phyloP scores from a whole-genome alignment of 2,329 filamentous ascomycete species.

The Pseudogymnoascus sp. region DNA sequence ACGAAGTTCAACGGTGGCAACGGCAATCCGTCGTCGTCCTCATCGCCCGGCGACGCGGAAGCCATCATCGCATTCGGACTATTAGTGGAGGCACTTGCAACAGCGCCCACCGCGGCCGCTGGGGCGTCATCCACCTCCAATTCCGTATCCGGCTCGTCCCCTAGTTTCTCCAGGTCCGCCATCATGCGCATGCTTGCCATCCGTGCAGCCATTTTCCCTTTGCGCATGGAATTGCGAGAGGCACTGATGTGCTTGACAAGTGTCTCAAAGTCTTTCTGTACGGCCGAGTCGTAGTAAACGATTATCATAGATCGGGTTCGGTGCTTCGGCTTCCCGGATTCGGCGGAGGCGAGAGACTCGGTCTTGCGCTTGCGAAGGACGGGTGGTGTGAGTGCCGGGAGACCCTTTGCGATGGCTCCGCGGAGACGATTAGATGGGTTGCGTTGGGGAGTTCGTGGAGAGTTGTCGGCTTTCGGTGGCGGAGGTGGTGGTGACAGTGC shows the following conservation, averaged over 20 bases:
- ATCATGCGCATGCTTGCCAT: constrained; percentile 58
- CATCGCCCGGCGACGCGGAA: constrained; percentile 13
- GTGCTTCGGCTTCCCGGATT: constrained; percentile 36
- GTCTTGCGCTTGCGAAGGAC: constrained; percentile 28
- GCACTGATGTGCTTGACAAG: constrained; percentile 75
- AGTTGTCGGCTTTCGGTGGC: not conserved
- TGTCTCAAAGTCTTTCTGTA: constrained; percentile 75
- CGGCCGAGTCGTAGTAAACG: constrained; percentile 86
- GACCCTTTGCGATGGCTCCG: not conserved
- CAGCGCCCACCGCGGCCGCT: not conserved
- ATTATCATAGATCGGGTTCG: constrained; percentile 69
- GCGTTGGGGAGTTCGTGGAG: not conserved
- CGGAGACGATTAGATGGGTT: not conserved
- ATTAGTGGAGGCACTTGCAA: constrained; percentile 3
- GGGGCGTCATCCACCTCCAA: constrained; percentile 20
- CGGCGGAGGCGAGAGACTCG: constrained; percentile 26
- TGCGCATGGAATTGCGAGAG: constrained; percentile 75
- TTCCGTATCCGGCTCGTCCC: constrained; percentile 35
- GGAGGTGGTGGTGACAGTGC: not conserved
- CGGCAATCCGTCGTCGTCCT: constrained; percentile 25
- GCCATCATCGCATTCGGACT: not conserved
- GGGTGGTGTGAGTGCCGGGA: constrained; percentile 10
- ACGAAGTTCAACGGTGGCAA: constrained; percentile 32
- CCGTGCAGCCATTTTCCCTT: constrained; percentile 76
- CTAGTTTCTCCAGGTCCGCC: constrained; percentile 51